Evolutionary conservation across 108 stramenopile species (phyloP).

Genomic region (Skeletonema marinoi): DNA sequence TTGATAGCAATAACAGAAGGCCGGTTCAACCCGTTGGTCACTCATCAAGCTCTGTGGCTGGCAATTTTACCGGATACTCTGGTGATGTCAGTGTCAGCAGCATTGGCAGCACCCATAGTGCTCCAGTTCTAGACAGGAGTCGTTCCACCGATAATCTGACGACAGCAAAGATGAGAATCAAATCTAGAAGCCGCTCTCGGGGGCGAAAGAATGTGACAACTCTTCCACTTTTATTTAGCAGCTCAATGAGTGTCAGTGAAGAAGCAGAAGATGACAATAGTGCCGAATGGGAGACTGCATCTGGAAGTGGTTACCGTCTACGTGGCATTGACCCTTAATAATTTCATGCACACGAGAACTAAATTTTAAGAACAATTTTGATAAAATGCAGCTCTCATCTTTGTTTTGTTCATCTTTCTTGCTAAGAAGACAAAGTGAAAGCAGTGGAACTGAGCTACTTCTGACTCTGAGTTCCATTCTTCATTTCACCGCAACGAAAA

Average conservation of each 20-base stretch:
- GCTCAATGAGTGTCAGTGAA: slow-evolving; percentile 51
- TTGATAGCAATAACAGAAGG: slow-evolving; percentile 15
- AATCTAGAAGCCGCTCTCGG: slow-evolving; percentile 27
- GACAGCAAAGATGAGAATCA: slow-evolving; percentile 42
- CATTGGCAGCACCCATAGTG: slow-evolving; percentile 29
- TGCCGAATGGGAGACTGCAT: slow-evolving; percentile 45
- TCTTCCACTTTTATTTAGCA: slow-evolving; percentile 42
- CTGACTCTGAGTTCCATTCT: no score
- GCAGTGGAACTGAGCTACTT: no score
- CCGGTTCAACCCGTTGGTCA: slow-evolving; percentile 2
- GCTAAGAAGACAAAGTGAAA: no score
- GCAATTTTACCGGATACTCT: slow-evolving; percentile 5
- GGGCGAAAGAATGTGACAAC: slow-evolving; percentile 33
- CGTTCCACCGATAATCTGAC: slow-evolving; percentile 26
- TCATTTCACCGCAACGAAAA: no score
- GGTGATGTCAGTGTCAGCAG: slow-evolving; percentile 34
- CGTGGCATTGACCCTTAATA: slow-evolving; percentile 42
- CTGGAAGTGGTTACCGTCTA: slow-evolving; percentile 42
- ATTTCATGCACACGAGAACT: background rate
- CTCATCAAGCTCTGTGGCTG: slow-evolving; percentile 25
- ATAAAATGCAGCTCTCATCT: no score
- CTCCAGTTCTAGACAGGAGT: slow-evolving; percentile 20
- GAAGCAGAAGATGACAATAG: slow-evolving; percentile 40
- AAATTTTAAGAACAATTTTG: background rate
- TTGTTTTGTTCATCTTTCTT: no score